Conservation (phyloP, 805 yeast species). For the Ogataea ganodermae region DNA sequence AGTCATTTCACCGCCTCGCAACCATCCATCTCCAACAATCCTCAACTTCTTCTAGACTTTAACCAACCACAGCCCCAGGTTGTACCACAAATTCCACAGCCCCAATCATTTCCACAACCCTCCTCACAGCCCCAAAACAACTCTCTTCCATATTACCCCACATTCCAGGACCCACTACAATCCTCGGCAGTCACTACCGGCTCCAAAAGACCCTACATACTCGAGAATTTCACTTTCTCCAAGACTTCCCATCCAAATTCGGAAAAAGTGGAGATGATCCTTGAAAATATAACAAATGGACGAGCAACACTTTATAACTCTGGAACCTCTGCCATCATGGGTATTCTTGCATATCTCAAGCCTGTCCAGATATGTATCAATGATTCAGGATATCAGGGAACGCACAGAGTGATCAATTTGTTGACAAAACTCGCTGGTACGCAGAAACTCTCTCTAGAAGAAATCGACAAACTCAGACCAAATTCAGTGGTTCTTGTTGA, state of each 20-base stretch:
- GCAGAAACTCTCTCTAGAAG: conserved; percentile 37
- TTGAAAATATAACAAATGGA: conserved; percentile 46
- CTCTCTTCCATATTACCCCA: conserved; percentile 28
- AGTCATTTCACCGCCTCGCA: conserved; percentile 9
- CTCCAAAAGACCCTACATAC: conserved; percentile 23
- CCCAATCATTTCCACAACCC: not conserved
- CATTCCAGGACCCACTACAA: conserved; percentile 30
- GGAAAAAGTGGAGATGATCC: conserved; percentile 47
- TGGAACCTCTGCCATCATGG: conserved; percentile 54
- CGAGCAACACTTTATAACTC: conserved; percentile 50
- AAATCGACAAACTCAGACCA: conserved; percentile 36
- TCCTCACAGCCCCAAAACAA: not conserved
- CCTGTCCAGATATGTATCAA: conserved; percentile 48
- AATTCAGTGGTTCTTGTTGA: conserved; percentile 53
- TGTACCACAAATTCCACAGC: conserved; percentile 1
- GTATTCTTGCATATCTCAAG: conserved; percentile 47
- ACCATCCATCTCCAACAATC: conserved; percentile 1
- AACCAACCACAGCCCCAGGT: not conserved
- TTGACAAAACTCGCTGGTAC: conserved; percentile 44
- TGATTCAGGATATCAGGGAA: conserved; percentile 52
- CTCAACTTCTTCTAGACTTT: conserved; percentile 3
- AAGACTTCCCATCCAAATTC: conserved; percentile 50
- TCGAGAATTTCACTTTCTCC: conserved; percentile 39
- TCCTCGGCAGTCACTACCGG: conserved; percentile 11
- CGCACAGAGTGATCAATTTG: conserved; percentile 49